Evolutionary conservation across 2,329 filamentous ascomycete genomes (phyloP), one percentile per base, ranked within the genome.

Genomic region (Fonsecaea pugnacius): DNA sequence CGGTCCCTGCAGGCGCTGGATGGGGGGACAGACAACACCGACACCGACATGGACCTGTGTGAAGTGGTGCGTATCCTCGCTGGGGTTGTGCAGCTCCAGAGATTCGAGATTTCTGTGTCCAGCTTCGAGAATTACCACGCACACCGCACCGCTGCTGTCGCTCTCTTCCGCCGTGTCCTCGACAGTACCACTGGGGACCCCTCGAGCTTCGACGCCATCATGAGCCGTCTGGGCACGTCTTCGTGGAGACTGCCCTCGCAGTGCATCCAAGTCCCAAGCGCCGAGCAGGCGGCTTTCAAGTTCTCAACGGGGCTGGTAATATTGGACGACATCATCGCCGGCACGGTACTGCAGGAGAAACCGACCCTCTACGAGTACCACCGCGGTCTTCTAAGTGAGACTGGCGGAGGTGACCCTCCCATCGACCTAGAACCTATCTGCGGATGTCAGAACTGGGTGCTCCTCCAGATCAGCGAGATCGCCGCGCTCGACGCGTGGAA

Each of bases 401-500:
- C 43, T 14, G 40, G 40, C 54, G 14, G 60, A 8, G 55, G 40
- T 12, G 60, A 61, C 4, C 61, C 66, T 2, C 38, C 58, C 4
- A 66, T 72, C 36, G 58, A 72, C 40, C 50, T 48, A 18, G 43
- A 48, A 21, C 18, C 43, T 24, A 12, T 48, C 24, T 48, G 9
- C 21, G 58, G 58, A 18, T 53, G 46, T 27, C 76, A 84, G 48
- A 88, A 87, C 71, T 85, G 84, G 83, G 80, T 81, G 0, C 69
- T 88, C 51, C 74, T 83, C 52, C 75, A 81, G 21, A 79, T 89
- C 53, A 82, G 81, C 14, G 80, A 85, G 24, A 81, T 86, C 51
- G 77, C 85, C 12, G 73, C 78, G 0, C 77, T 89, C 6, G 80
- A 85, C 58, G 78, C 81, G 1, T 86, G 83, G 81, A 88, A 87